A percentile compares a stretch with the other conserved stretches of the same genome.
phyloP scores from a whole-genome alignment of 177 flowering plant genomes.

The Vitis hybrid region DNA sequence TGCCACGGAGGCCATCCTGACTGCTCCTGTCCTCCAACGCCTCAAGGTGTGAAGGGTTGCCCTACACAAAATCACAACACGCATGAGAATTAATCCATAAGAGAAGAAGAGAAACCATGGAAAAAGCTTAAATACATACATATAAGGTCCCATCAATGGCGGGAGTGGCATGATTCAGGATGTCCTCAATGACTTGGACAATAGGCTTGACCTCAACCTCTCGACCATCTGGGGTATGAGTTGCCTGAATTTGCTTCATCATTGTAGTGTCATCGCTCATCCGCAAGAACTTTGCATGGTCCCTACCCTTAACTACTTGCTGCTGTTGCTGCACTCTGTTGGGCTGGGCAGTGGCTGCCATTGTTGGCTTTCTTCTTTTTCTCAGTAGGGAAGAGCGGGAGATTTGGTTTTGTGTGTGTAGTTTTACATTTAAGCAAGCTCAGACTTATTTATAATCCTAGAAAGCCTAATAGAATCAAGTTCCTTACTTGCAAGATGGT shows the following conservation, averaged over 20 bases:
- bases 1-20: slow-evolving; percentile 25
- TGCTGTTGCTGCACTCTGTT: slow-evolving; percentile 13
- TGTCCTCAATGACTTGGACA: slow-evolving; percentile 50
- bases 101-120: neutral
- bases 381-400: neutral
- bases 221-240: slow-evolving; percentile 65
- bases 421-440: neutral
- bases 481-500: slow-evolving; percentile 28
- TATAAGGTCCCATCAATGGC: slow-evolving; percentile 25
- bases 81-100: neutral
- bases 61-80: slow-evolving; percentile 18
- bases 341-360: slow-evolving; percentile 5
- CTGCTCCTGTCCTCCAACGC: slow-evolving; percentile 34
- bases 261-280: slow-evolving; percentile 56
- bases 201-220: slow-evolving; percentile 53
- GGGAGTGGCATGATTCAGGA: slow-evolving; percentile 39
- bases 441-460: slow-evolving; percentile 9
- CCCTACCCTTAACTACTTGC: slow-evolving; percentile 11
- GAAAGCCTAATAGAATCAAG: slow-evolving; percentile 7
- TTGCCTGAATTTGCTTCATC: slow-evolving; percentile 55
- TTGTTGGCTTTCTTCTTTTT: neutral
- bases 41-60: slow-evolving; percentile 19
- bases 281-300: slow-evolving; percentile 33
- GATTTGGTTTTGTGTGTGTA: neutral
- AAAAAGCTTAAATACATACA: slow-evolving; percentile 12